These are phyloP conservation scores for Cutaneotrichosporon mucoides DNA, from an alignment of 1,284 basidiomycete genomes.

Conservation along the genomic window DNA sequence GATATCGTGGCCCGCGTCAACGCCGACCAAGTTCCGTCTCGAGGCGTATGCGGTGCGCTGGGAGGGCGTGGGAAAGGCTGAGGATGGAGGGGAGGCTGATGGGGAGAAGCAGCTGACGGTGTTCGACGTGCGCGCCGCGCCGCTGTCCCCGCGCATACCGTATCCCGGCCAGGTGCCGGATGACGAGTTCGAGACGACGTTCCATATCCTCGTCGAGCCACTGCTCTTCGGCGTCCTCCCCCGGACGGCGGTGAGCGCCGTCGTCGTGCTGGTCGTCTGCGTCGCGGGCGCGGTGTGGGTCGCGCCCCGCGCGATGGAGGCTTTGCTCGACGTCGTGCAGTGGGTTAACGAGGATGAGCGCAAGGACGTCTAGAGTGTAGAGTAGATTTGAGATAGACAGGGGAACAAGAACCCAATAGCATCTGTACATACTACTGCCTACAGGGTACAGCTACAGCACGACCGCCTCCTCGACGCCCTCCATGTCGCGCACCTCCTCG, in stretches of 20 bases:
- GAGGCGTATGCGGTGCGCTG: not conserved
- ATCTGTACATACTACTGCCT: constrained; percentile 1
- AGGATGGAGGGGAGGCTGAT: no score
- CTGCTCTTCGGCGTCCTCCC: constrained; percentile 34
- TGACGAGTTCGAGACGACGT: constrained; percentile 19
- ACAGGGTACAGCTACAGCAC: not conserved
- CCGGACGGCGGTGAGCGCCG: constrained; percentile 24
- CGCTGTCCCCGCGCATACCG: constrained; percentile 26
- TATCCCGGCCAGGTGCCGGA: constrained; percentile 7
- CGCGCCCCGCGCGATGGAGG: not conserved
- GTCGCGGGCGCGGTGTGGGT: not conserved
- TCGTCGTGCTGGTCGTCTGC: constrained; percentile 20
- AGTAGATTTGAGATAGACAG: not conserved
- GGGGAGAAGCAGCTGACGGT: not conserved
- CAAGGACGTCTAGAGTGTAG: not conserved
- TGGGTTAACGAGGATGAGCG: not conserved
- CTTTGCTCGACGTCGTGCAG: not conserved
- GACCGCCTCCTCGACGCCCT: constrained; percentile 16
- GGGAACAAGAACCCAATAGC: no score
- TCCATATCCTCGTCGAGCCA: constrained; percentile 35
- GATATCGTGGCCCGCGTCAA: constrained; percentile 40
- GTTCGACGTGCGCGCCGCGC: constrained; percentile 16
- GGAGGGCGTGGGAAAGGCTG: no score
- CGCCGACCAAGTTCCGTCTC: constrained; percentile 2
- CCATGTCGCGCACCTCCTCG: constrained; percentile 14